Conservation (phyloP, 1,284 basidiomycete species). For the Xerocomus nothofagi region DNA sequence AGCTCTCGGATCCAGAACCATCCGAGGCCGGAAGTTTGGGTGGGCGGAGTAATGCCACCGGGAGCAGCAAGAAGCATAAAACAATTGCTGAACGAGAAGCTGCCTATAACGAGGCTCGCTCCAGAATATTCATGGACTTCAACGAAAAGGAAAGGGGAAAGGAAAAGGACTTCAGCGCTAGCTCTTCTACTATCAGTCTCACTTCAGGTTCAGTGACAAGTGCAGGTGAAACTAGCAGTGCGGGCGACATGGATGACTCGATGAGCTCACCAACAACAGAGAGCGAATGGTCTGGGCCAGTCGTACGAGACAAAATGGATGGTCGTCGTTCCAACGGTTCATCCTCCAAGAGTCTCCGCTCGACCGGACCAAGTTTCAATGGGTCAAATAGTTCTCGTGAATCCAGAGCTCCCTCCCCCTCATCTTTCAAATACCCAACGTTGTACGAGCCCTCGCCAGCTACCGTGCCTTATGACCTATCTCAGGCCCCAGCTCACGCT, state of each 20-base stretch:
- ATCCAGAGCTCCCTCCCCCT: slow-evolving; percentile 69
- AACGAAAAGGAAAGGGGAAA: slow-evolving; percentile 73
- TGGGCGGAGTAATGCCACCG: slow-evolving; percentile 61
- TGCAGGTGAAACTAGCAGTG: slow-evolving; percentile 54
- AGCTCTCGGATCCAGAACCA: slow-evolving; percentile 72
- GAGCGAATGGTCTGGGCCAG: slow-evolving; percentile 74
- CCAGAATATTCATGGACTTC: slow-evolving; percentile 79
- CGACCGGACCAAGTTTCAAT: slow-evolving; percentile 50
- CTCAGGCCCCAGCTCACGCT: slow-evolving; percentile 42
- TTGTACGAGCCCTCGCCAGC: slow-evolving; percentile 62
- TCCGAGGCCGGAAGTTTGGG: slow-evolving; percentile 76
- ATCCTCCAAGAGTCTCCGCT: slow-evolving; percentile 55
- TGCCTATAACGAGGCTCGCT: slow-evolving; percentile 79
- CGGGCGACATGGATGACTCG: slow-evolving; percentile 64
- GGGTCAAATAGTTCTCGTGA: slow-evolving; percentile 61
- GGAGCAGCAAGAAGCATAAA: slow-evolving; percentile 61
- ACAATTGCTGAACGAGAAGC: slow-evolving; percentile 81
- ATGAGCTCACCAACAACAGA: slow-evolving; percentile 71
- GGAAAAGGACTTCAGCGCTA: slow-evolving; percentile 72
- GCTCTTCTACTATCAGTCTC: slow-evolving; percentile 70
- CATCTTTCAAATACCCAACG: slow-evolving; percentile 65
- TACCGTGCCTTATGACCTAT: slow-evolving; percentile 48
- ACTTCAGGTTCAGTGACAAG: slow-evolving; percentile 63
- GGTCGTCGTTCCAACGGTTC: slow-evolving; percentile 52
- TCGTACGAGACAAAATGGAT: slow-evolving; percentile 54